phyloP scores from a whole-genome alignment of 768 basidiomycete species.

The Termitomyces sp. region DNA sequence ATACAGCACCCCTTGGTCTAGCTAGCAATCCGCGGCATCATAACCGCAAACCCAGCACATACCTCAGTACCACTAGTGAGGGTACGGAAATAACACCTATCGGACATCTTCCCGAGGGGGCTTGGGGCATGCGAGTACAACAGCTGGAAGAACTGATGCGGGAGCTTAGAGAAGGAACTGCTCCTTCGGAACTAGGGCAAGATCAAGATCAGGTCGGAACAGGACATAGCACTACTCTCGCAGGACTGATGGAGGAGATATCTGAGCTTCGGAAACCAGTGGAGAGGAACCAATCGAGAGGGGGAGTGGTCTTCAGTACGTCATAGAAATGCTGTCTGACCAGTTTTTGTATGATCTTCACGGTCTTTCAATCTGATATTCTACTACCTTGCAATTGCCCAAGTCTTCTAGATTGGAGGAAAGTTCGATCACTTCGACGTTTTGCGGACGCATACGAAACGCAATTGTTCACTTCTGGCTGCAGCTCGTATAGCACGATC shows the following conservation, averaged over 20 bases:
- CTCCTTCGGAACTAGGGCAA: neutral
- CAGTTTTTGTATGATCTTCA: neutral
- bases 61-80: neutral
- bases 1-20: neutral
- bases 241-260: slow-evolving; percentile 2
- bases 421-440: neutral
- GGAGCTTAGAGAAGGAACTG: slow-evolving; percentile 1
- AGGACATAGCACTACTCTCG: neutral
- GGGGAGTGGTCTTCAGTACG: neutral
- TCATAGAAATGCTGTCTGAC: neutral
- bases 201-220: slow-evolving; percentile 2
- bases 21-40: neutral
- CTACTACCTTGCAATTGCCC: neutral
- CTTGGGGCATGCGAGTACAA: slow-evolving; percentile 1
- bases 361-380: neutral
- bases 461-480: neutral
- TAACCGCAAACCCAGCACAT: neutral
- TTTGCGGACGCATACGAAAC: no score
- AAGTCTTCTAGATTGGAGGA: neutral
- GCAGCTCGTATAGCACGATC: neutral
- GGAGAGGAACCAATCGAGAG: neutral
- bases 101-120: neutral
- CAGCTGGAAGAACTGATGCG: slow-evolving; percentile 2
- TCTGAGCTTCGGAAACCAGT: neutral
- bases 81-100: neutral